A percentile compares a stretch with the other conserved stretches of the same genome.
Evolutionary conservation across 148 eudicot species (phyloP).

Genomic region (Rhododendron mucronatum): DNA sequence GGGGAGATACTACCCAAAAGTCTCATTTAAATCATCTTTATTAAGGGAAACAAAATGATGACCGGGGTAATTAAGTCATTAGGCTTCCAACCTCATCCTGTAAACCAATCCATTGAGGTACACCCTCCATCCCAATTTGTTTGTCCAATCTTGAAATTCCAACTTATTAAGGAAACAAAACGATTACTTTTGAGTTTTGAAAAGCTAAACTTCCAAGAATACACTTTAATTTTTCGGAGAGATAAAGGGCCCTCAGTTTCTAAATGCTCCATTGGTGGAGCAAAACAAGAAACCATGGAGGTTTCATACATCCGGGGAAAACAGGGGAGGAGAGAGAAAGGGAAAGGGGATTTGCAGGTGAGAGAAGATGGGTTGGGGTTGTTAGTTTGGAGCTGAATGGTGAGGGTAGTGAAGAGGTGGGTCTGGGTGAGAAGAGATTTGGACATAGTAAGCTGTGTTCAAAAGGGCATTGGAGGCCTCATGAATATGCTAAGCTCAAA

Average conservation of each 20-base stretch:
- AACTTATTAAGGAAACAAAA: too few species aligned
- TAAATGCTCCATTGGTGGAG: not conserved
- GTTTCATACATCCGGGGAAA: not conserved
- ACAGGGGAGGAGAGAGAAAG: not conserved
- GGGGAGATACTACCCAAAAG: not conserved
- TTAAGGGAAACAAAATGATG: not conserved
- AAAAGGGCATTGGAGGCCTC: slow-evolving; percentile 73
- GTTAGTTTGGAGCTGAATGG: not conserved
- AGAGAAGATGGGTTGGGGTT: not conserved
- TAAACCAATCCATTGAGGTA: not conserved
- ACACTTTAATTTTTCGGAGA: not conserved
- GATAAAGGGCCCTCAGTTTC: not conserved
- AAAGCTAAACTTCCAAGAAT: too few species aligned
- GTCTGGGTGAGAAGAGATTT: slow-evolving; percentile 1
- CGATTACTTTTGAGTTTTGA: too few species aligned
- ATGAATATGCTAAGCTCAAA: slow-evolving; percentile 63
- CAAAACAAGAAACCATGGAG: not conserved
- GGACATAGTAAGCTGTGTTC: slow-evolving; percentile 36
- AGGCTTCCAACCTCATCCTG: not conserved
- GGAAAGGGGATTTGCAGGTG: not conserved
- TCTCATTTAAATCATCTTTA: not conserved
- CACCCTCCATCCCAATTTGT: too few species aligned
- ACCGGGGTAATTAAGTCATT: not conserved
- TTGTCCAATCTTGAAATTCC: too few species aligned
- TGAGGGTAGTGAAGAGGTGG: not conserved